These are phyloP conservation scores for Haplographium delicatum DNA, from an alignment of 495 filamentous ascomycete genomes.

Conservation along the genomic window DNA sequence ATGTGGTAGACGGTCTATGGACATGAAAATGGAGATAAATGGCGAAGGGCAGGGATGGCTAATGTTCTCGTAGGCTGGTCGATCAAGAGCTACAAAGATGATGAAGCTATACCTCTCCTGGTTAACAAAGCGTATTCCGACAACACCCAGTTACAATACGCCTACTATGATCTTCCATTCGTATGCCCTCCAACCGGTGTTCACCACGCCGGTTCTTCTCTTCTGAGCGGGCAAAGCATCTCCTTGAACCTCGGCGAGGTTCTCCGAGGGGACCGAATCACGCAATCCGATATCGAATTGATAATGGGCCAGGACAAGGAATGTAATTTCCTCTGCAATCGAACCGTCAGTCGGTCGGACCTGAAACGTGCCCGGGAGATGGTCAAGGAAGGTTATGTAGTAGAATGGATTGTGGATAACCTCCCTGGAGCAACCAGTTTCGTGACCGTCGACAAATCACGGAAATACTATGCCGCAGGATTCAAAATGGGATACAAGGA, in stretches of 20 bases:
- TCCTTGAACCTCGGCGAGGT: conserved; percentile 92
- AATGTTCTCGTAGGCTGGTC: conserved; percentile 53
- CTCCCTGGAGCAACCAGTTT: conserved; percentile 90
- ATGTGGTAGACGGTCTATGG: conserved; percentile 18
- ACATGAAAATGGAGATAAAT: conserved; percentile 2
- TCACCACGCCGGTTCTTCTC: conserved; percentile 60
- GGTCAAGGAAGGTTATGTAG: conserved; percentile 78
- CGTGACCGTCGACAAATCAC: conserved; percentile 80
- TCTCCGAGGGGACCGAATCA: conserved; percentile 84
- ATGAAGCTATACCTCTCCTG: conserved; percentile 78
- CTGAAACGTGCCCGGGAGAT: conserved; percentile 69
- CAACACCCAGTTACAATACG: conserved; percentile 87
- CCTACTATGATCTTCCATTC: conserved; percentile 89
- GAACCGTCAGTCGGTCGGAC: conserved; percentile 56
- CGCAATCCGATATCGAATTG: conserved; percentile 82
- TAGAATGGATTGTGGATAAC: conserved; percentile 96
- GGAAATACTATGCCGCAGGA: conserved; percentile 92
- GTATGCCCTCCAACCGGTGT: conserved; percentile 77
- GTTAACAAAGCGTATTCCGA: conserved; percentile 96
- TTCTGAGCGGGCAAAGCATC: conserved; percentile 75
- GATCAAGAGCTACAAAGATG: conserved; percentile 74
- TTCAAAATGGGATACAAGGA: conserved; percentile 88
- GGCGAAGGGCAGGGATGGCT: no score
- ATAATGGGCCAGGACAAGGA: conserved; percentile 74
- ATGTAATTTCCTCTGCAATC: conserved; percentile 71